These are phyloP conservation scores for Gossypium schwendimanii DNA, from an alignment of 441 rosid species.

Conservation along the genomic window DNA sequence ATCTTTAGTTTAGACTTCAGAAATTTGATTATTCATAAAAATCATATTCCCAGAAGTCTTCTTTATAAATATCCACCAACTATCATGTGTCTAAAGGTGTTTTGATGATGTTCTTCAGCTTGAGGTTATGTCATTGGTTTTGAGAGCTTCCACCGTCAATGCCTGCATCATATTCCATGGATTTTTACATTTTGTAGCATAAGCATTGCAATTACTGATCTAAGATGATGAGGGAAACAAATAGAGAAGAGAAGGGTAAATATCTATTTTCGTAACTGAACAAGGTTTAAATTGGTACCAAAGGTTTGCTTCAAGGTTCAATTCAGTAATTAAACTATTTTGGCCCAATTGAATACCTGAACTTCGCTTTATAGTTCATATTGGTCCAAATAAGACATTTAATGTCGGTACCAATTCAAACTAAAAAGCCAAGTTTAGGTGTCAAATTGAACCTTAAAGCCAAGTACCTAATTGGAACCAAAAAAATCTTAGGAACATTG, in stretches of 20 bases:
- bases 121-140: background rate
- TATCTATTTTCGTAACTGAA: no score
- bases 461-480: background rate
- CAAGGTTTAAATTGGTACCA: no score
- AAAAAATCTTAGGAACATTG: no score
- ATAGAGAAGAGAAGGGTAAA: no score
- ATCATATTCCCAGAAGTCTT: background rate
- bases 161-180: background rate
- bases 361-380: no score
- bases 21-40: conserved; percentile 1
- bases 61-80: background rate
- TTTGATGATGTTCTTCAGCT: background rate
- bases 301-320: no score
- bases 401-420: no score
- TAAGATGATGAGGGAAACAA: background rate
- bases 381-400: no score
- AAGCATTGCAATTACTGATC: background rate
- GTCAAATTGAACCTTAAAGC: background rate
- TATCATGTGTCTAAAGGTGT: background rate
- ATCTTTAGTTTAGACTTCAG: background rate
- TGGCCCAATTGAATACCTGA: no score
- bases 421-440: background rate
- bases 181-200: background rate
- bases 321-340: no score
- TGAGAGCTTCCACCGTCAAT: background rate